These are phyloP conservation scores for Scutellaria minor DNA, from an alignment of 257 asterid species.

Conservation along the genomic window DNA sequence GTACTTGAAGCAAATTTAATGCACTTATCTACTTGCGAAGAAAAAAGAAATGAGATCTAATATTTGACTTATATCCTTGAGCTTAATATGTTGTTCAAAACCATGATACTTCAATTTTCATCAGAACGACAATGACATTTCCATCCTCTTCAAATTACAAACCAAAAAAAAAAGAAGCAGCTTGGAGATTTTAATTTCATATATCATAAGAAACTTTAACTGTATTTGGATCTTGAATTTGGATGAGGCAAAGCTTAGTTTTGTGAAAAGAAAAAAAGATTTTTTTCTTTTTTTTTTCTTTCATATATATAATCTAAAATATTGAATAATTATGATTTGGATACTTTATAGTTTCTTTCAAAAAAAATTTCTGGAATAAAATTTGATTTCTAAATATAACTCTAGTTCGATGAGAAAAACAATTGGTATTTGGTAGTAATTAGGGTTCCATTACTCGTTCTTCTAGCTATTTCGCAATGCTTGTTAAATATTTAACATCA, in stretches of 20 bases:
- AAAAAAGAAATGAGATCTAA: background rate
- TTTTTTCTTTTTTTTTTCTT: no score
- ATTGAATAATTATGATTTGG: no score
- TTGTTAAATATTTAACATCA: background rate
- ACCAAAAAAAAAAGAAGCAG: no score
- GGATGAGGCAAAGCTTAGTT: background rate
- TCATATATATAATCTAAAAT: no score
- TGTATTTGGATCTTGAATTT: background rate
- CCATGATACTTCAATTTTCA: slow-evolving; percentile 3
- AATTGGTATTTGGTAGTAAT: background rate
- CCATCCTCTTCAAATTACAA: no score
- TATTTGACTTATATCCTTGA: background rate
- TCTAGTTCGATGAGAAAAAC: no score
- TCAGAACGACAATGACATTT: no score
- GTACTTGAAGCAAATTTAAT: slow-evolving; percentile 8
- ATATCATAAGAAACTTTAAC: background rate
- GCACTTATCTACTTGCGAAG: background rate
- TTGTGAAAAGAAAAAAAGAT: no score
- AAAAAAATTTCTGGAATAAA: no score
- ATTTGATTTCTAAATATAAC: no score
- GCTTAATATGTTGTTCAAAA: background rate
- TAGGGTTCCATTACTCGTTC: slow-evolving; percentile 8
- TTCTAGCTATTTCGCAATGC: background rate
- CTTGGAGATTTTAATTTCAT: background rate
- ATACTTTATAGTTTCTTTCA: no score